Evolutionary conservation across 257 asterid genomes (phyloP).

Genomic region (Nicotiana paniculata): DNA sequence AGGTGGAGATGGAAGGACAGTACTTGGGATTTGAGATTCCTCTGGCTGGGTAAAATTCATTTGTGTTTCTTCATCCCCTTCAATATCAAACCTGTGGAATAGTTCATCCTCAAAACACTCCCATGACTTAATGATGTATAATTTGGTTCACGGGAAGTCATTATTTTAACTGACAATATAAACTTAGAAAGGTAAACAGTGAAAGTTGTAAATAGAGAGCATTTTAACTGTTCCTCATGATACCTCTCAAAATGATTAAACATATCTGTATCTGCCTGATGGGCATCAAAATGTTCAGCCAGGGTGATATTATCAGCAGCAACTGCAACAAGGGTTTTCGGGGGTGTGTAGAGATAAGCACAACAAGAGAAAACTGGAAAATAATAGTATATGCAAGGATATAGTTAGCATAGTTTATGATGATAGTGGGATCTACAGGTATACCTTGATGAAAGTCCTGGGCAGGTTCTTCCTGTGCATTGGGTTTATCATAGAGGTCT

Average conservation of each 20-base stretch:
- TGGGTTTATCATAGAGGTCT: conserved; percentile 41
- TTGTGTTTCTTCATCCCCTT: conserved; percentile 61
- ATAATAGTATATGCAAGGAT: background rate
- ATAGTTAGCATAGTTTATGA: background rate
- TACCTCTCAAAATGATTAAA: conserved; percentile 81
- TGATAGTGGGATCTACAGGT: conserved; percentile 7
- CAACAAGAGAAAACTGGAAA: conserved; percentile 5
- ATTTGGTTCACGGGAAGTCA: background rate
- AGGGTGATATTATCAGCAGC: conserved; percentile 73
- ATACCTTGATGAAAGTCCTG: conserved; percentile 78
- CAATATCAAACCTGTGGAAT: conserved; percentile 70
- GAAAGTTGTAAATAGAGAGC: background rate
- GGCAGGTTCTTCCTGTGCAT: conserved; percentile 30
- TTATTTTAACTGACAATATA: background rate
- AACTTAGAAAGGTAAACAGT: background rate
- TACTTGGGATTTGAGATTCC: conserved; percentile 46
- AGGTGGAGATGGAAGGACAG: conserved; percentile 63
- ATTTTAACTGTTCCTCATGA: background rate
- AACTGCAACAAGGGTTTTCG: conserved; percentile 16
- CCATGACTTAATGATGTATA: background rate
- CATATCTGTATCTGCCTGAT: conserved; percentile 38
- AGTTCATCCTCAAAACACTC: conserved; percentile 11
- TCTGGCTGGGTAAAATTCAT: conserved; percentile 48
- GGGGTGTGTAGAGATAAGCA: background rate
- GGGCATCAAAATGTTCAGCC: conserved; percentile 40